A percentile compares a stretch with the other conserved stretches of the same genome.
phyloP scores from a whole-genome alignment of 2,329 filamentous ascomycete species.

The Diplodia corticola region DNA sequence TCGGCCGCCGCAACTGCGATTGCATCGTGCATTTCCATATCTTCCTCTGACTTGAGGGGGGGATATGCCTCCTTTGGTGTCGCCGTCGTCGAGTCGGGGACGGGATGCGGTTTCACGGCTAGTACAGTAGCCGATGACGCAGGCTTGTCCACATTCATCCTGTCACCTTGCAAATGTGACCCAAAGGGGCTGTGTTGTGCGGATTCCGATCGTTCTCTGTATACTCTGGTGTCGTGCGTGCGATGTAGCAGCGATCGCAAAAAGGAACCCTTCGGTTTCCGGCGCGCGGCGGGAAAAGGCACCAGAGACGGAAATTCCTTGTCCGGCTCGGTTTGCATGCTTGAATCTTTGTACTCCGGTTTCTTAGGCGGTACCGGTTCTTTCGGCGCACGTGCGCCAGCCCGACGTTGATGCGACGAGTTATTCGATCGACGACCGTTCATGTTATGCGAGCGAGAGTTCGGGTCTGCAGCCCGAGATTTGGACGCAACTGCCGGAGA shows the following conservation, averaged over 20 bases:
- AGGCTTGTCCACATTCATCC: conserved; percentile 17
- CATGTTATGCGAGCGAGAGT: conserved; percentile 20
- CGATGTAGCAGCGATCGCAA: conserved; percentile 41
- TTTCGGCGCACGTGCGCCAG: conserved; percentile 37
- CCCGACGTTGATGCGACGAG: conserved; percentile 25
- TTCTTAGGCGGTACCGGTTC: conserved; percentile 38
- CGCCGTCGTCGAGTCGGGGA: conserved; percentile 26
- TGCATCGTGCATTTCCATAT: conserved; percentile 52
- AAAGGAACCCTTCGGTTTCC: conserved; percentile 33
- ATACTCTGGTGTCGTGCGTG: conserved; percentile 39
- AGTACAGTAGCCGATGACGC: background rate
- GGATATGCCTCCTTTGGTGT: conserved; percentile 21
- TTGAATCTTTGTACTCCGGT: conserved; percentile 28
- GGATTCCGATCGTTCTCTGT: conserved; percentile 40
- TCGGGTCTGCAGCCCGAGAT: conserved; percentile 22
- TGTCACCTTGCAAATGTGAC: conserved; percentile 2
- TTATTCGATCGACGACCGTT: conserved; percentile 20
- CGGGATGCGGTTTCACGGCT: conserved; percentile 26
- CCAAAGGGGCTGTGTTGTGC: conserved; percentile 29
- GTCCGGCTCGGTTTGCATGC: conserved; percentile 48
- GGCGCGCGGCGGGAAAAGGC: conserved; percentile 34
- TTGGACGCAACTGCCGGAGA: conserved; percentile 30
- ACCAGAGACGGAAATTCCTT: conserved; percentile 36
- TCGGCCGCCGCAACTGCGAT: conserved; percentile 1
- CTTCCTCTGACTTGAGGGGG: conserved; percentile 30